Evolutionary conservation across 306 rosid genomes (phyloP).

Genomic region (Cicer chorassanicum): DNA sequence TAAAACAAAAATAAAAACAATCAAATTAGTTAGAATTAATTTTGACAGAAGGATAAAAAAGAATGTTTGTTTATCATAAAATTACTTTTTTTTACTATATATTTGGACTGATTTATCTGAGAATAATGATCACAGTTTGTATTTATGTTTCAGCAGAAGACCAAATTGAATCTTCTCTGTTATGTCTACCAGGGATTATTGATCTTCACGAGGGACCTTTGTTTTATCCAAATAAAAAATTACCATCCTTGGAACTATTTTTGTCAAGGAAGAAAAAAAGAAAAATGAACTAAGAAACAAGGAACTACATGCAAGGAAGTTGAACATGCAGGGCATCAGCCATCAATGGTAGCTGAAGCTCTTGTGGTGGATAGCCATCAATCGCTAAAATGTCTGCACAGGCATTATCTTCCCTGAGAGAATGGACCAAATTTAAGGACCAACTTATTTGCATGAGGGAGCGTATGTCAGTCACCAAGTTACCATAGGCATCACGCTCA

Average conservation of each 20-base stretch:
- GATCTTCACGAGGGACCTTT: not conserved
- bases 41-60: too few species aligned
- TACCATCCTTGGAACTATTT: not conserved
- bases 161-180: not conserved
- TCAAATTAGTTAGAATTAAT: too few species aligned
- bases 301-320: conserved; percentile 36
- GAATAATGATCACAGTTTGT: too few species aligned
- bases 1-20: too few species aligned
- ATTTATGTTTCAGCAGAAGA: not conserved
- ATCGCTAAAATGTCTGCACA: conserved; percentile 39
- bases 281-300: not conserved
- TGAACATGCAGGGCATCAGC: conserved; percentile 32
- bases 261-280: not conserved
- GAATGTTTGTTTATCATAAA: too few species aligned
- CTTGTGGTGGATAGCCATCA: too few species aligned
- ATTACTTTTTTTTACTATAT: too few species aligned
- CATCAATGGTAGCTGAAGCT: too few species aligned
- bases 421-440: conserved; percentile 38
- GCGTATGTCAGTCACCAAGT: conserved; percentile 33
- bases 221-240: not conserved
- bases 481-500: conserved; percentile 20
- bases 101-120: too few species aligned
- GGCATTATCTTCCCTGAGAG: conserved; percentile 23
- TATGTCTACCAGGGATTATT: not conserved
- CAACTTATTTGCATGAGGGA: conserved; percentile 38